Conservation (phyloP, 306 rosid genomes). For the Acacia crassicarpa region DNA sequence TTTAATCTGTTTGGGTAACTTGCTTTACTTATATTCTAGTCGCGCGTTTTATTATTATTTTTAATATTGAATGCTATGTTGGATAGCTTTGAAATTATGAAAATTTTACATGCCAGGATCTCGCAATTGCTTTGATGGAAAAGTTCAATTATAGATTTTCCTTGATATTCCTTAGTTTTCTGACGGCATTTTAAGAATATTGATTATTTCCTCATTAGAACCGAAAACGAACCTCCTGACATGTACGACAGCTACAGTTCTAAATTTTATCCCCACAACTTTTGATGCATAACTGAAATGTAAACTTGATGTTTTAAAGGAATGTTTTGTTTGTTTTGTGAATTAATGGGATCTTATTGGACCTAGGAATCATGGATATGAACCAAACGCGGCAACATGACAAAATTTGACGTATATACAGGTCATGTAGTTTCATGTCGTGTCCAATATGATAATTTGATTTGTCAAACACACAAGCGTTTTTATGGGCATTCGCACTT, state of each 20-base stretch:
- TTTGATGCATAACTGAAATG: neutral
- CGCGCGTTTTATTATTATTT: conserved; percentile 4
- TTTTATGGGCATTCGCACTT: neutral
- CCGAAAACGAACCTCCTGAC: conserved; percentile 1
- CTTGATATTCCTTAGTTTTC: neutral
- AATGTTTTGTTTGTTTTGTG: neutral
- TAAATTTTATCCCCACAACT: neutral
- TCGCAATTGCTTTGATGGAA: conserved; percentile 2
- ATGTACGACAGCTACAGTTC: neutral
- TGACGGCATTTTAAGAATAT: neutral
- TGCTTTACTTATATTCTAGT: neutral
- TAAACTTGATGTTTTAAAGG: conserved; percentile 8
- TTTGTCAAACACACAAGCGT: neutral
- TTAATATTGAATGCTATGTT: neutral
- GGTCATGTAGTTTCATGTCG: neutral
- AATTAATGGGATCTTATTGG: conserved; percentile 3
- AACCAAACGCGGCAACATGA: neutral
- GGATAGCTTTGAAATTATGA: neutral
- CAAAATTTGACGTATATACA: neutral
- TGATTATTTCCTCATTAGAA: neutral
- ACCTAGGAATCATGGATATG: neutral
- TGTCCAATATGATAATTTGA: neutral
- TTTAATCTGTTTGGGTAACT: neutral
- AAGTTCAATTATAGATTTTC: neutral
- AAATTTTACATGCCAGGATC: neutral